Evolutionary conservation across 805 yeast species (phyloP), one percentile per base, ranked within the genome.

Genomic region (Cyberlindnera mrakii): DNA sequence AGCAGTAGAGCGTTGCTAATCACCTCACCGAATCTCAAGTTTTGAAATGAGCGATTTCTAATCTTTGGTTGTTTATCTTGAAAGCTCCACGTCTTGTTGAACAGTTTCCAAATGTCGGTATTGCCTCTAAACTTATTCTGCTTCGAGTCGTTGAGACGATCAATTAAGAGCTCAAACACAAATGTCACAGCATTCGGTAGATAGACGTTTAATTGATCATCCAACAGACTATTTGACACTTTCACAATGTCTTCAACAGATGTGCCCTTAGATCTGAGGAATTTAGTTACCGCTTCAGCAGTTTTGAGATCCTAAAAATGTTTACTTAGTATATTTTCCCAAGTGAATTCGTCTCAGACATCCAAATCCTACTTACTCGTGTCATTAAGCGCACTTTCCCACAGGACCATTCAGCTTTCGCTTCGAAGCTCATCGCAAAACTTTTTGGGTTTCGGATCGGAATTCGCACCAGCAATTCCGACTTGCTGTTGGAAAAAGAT

Each of bases 171-270:
- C 38, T 80, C 85, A 39, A 82, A 66, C 4, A 82, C 62, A 49
- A 84, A 84, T 1, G 61, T 54, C 19, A 71, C 70, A 42, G 65
- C 65, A 44, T 79, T 74, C 8, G 89, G 90, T 13, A 84, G 68
- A 42, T 66, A 70, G 2, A 77, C 65, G 0, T 42, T 57, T 41
- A 58, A 43, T 32, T 58, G 42, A 16, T 57, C 62, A 25, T 59
- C 66, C 17, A 75, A 55, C 27, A 70, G 61, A 31, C 52, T 53
- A 35, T 45, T 51, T 6, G 66, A 65, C 35, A 58, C 63, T 35
- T 36, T 52, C 13, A 69, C 62, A 17, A 82, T 70, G 20, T 75
- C 70, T 5, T 59, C 58, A 0, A 75, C 58, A 1, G 70, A 25
- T 1, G 71, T 70, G 32, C 64, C 66, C 51, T 76, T 81, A 18